Percentiles rank a stretch among this genome's conserved stretches.
These are phyloP conservation scores for Cadophora malorum DNA, from an alignment of 2,329 filamentous ascomycete genomes.

Conservation along the genomic window DNA sequence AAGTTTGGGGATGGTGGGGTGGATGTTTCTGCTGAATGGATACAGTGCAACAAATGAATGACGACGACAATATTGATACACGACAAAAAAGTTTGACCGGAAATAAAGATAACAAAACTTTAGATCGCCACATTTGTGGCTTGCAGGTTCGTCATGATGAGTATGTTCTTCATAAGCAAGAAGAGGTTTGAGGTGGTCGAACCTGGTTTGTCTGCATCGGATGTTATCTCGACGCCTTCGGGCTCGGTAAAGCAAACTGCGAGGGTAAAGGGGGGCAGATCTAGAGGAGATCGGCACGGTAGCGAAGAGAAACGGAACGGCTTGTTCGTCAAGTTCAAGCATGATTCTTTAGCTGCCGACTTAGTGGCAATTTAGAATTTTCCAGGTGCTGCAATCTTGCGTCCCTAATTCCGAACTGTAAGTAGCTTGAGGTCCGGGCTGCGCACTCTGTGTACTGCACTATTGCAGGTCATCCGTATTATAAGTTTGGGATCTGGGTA, in stretches of 20 bases:
- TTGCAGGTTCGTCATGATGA: constrained; percentile 13
- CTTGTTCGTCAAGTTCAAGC: neutral
- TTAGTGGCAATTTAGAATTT: constrained; percentile 10
- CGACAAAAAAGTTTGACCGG: neutral
- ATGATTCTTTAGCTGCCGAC: constrained; percentile 7
- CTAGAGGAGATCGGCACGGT: constrained; percentile 15
- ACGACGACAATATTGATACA: constrained; percentile 1
- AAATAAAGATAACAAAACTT: neutral
- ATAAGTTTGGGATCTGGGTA: neutral
- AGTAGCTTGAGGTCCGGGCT: neutral
- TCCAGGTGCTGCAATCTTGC: constrained; percentile 15
- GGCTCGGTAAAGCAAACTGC: neutral
- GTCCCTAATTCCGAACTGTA: neutral
- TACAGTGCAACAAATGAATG: neutral
- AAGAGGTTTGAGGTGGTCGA: neutral
- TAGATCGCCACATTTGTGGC: neutral
- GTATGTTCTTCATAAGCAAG: constrained; percentile 10
- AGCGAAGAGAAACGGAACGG: constrained; percentile 14
- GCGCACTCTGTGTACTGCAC: neutral
- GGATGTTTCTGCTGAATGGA: neutral
- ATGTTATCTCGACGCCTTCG: neutral
- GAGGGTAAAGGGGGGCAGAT: constrained; percentile 5
- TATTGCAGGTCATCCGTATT: neutral
- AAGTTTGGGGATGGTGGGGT: constrained; percentile 1
- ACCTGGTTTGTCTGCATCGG: constrained; percentile 3